phyloP scores from a whole-genome alignment of 139 green algal genomes.

The Tetraselmis chui region DNA sequence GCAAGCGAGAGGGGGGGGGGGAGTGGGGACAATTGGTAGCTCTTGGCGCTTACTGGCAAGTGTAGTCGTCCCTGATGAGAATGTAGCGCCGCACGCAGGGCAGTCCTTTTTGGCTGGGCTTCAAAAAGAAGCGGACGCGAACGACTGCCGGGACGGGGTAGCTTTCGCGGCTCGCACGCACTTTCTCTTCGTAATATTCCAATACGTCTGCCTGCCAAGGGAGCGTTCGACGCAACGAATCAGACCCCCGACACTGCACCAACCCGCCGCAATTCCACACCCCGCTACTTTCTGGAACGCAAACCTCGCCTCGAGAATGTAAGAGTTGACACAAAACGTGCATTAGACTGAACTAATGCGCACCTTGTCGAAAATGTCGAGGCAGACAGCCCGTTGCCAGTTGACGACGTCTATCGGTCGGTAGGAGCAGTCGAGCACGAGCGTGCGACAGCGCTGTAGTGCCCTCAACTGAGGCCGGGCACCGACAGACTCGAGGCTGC shows the following conservation, averaged over 20 bases:
- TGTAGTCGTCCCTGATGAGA: constrained; percentile 34
- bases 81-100: constrained; percentile 42
- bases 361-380: constrained; percentile 47
- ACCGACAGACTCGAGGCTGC: background rate
- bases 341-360: background rate
- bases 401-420: constrained; percentile 47
- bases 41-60: constrained; percentile 24
- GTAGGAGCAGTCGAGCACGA: constrained; percentile 54
- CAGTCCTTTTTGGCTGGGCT: constrained; percentile 11
- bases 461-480: background rate
- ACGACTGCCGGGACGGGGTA: constrained; percentile 32
- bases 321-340: background rate
- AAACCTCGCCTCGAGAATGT: background rate
- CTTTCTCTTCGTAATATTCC: constrained; percentile 46
- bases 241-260: too few relatives aligned
- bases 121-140: constrained; percentile 27
- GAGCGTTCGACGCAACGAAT: too few relatives aligned
- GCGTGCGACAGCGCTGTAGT: constrained; percentile 24
- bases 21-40: too few relatives aligned
- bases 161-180: constrained; percentile 9
- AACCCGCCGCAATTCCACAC: too few relatives aligned
- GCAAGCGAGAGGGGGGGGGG: background rate
- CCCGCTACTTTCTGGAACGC: too few relatives aligned
- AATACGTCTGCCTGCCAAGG: constrained; percentile 39
- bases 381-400: constrained; percentile 46